Conservation (phyloP, 768 basidiomycete species). For the Russula griseocarnosa region DNA sequence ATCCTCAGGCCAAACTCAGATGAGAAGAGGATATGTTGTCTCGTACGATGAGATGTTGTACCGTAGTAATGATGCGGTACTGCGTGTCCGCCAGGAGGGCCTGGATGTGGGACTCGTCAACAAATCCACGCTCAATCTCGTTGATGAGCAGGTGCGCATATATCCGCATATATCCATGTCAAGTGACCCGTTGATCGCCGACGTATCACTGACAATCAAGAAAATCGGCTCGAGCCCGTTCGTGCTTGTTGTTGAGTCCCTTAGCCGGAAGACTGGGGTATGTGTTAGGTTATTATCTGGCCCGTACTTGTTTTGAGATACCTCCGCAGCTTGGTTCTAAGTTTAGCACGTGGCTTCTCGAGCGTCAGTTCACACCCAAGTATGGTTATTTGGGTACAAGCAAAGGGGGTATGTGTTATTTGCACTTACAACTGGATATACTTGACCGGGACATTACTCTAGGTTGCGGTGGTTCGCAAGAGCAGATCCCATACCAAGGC, state of each 20-base stretch:
- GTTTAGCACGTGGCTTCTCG: constrained; percentile 82
- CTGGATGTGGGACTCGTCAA: constrained; percentile 82
- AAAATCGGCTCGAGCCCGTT: constrained; percentile 73
- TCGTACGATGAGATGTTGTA: constrained; percentile 87
- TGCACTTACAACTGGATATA: neutral
- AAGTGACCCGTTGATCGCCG: neutral
- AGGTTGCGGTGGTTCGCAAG: constrained; percentile 71
- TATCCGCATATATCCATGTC: neutral
- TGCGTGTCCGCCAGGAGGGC: constrained; percentile 65
- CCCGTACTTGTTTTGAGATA: neutral
- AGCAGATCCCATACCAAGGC: constrained; percentile 79
- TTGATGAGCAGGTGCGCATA: constrained; percentile 66
- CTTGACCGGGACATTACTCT: constrained; percentile 5
- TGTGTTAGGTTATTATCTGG: neutral
- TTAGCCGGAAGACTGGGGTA: constrained; percentile 86
- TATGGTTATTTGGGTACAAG: constrained; percentile 78
- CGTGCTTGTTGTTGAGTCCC: constrained; percentile 80
- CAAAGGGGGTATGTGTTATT: constrained; percentile 47
- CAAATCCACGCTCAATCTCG: constrained; percentile 76
- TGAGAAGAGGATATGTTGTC: constrained; percentile 72
- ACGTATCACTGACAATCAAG: constrained; percentile 45
- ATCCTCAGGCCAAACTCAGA: constrained; percentile 74
- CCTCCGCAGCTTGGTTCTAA: constrained; percentile 61
- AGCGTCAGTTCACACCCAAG: constrained; percentile 73
- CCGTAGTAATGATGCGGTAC: constrained; percentile 76